phyloP scores from a whole-genome alignment of 2,329 filamentous ascomycete genomes.

The Fusarium irregulare region DNA sequence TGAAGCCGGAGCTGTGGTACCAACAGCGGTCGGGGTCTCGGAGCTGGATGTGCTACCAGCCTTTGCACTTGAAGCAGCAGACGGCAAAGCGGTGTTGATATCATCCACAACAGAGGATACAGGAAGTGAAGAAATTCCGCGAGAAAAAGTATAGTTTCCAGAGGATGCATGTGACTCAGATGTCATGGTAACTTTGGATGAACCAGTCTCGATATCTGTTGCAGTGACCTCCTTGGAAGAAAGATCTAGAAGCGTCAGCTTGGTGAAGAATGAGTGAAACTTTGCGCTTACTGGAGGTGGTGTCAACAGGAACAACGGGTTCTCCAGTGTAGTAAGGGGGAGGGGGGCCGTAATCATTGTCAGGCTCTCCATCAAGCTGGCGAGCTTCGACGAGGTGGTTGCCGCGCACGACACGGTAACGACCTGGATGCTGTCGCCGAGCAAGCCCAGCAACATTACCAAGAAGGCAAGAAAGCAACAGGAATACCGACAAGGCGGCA shows the following conservation, averaged over 20 bases:
- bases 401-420: conserved; percentile 5
- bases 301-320: conserved; percentile 1
- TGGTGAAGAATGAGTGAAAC: too few species aligned
- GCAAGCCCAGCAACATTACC: conserved; percentile 15
- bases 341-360: conserved; percentile 37
- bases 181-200: neutral
- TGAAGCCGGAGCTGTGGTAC: conserved; percentile 9
- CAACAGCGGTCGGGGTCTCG: conserved; percentile 4
- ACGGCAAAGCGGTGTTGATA: conserved; percentile 9
- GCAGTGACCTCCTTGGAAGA: conserved; percentile 7
- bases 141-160: neutral
- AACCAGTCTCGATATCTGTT: neutral
- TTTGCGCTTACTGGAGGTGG: conserved; percentile 25
- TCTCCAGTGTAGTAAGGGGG: conserved; percentile 41
- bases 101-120: conserved; percentile 7
- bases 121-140: neutral
- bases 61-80: conserved; percentile 34
- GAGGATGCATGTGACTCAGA: conserved; percentile 4
- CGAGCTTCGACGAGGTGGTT: conserved; percentile 22
- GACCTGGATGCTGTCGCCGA: neutral
- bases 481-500: conserved; percentile 49
- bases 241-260: conserved; percentile 31
- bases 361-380: conserved; percentile 17
- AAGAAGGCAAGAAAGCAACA: conserved; percentile 41
- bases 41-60: conserved; percentile 31